Evolutionary conservation across 164 flowering plant species (phyloP).

Genomic region (Chimonanthus praecox): DNA sequence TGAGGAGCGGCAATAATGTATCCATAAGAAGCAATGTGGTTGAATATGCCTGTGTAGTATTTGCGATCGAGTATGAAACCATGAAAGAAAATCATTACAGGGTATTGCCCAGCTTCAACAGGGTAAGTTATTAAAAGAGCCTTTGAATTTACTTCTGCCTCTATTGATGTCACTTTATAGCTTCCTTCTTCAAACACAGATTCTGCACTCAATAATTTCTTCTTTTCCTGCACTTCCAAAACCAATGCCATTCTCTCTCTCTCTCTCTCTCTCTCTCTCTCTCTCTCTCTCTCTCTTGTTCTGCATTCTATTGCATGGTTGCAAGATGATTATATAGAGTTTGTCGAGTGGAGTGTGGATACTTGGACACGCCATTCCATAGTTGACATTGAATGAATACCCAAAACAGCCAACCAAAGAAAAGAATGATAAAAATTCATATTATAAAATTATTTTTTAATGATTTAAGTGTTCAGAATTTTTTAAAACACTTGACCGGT

Average conservation of each 20-base stretch:
- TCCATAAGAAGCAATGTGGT: slow-evolving; percentile 65
- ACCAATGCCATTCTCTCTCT: background rate
- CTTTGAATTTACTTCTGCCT: slow-evolving; percentile 1
- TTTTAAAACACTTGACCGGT: too few relatives aligned
- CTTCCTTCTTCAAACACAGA: background rate
- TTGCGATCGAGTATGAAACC: slow-evolving; percentile 42
- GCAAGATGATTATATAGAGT: too few relatives aligned
- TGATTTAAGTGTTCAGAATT: too few relatives aligned
- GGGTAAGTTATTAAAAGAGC: slow-evolving; percentile 34
- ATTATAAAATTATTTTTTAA: too few relatives aligned
- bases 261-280: background rate
- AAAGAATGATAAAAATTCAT: too few relatives aligned
- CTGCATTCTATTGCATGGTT: too few relatives aligned
- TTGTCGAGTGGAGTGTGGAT: too few relatives aligned
- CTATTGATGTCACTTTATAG: background rate
- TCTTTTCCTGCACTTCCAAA: background rate
- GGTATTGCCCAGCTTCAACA: slow-evolving; percentile 31
- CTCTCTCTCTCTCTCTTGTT: background rate
- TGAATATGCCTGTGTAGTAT: slow-evolving; percentile 46
- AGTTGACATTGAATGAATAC: too few relatives aligned
- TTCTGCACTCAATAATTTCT: background rate
- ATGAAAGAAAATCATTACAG: slow-evolving; percentile 46
- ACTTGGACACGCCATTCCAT: too few relatives aligned
- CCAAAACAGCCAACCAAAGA: too few relatives aligned
- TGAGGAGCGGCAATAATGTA: slow-evolving; percentile 64